Evolutionary conservation across 805 yeast genomes (phyloP), one percentile per base, ranked within the genome.

Genomic region (Candida xyloterini): DNA sequence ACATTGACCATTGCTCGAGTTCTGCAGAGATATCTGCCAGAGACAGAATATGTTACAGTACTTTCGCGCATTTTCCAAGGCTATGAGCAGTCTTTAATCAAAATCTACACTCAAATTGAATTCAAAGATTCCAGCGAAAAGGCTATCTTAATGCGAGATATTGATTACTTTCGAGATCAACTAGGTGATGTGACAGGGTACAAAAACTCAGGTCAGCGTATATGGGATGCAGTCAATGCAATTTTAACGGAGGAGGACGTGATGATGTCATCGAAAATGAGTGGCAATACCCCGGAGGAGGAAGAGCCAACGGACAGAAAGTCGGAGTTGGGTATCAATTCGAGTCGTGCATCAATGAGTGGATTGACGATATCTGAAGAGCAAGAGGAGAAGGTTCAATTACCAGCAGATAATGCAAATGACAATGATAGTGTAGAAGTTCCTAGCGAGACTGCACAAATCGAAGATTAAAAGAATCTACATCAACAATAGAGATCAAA

Each of bases 1-100:
- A 79, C 87, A 0, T 52, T 69, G n/a, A 78, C 84, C 0, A 78
- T 84, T 20, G 67, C 79, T 2, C 73, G 76, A 43, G 81, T 80
- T 5, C 65, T 83, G 20, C 71, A 70, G 28, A 73, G 76, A 43
- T 79, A 79, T 52, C 62, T 84, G 27, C 78, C 84, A 0, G 70
- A 69, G 34, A 47, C 62, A 13, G 77, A 76, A 40, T 70, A 71
- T 45, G 52, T 73, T 5, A 46, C 64, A 4, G 66, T 77, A 21
- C 55, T 77, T 38, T 67, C 70, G 53, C 69, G 67, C 37, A 74
- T 78, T 2, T 76, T 78, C 50, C 81, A 73, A 33, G 73, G 74
- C 47, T 82, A 80, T 56, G 80, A 81, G 55, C 67, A 70, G 29
- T 55, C 70, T 10, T 62, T 84, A 21, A 67, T 78, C 15, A 78